Evolutionary conservation across 257 asterid genomes (phyloP).

Genomic region (Mitragyna speciosa): DNA sequence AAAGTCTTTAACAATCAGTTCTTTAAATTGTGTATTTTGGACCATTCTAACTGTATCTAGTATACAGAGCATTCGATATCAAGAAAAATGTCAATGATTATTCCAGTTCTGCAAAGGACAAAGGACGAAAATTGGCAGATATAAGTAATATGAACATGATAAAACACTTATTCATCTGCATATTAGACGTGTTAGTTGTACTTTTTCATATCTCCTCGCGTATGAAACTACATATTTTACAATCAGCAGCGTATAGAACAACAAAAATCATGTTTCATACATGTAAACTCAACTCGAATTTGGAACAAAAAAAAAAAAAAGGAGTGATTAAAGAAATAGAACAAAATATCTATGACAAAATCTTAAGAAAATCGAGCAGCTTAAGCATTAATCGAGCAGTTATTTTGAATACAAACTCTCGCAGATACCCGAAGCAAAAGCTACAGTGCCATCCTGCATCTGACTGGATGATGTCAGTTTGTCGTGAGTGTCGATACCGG

Average conservation of each 20-base stretch:
- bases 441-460: conserved; percentile 98
- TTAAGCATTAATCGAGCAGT: conserved; percentile 36
- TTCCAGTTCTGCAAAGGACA: background rate
- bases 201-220: background rate
- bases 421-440: conserved; percentile 65
- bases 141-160: background rate
- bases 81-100: background rate
- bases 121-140: background rate
- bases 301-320: background rate
- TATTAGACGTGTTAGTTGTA: background rate
- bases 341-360: background rate
- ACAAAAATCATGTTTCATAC: background rate
- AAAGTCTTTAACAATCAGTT: too few relatives aligned
- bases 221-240: background rate
- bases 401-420: conserved; percentile 66
- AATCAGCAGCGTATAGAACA: background rate
- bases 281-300: too few relatives aligned
- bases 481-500: conserved; percentile 69
- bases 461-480: conserved; percentile 56
- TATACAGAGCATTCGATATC: background rate
- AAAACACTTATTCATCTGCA: background rate
- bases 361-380: background rate
- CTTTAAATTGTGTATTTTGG: background rate
- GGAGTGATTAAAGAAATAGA: background rate
- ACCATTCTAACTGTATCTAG: background rate